Conservation (phyloP, 805 yeast genomes). For the Saccharomycopsis fibuligera region DNA sequence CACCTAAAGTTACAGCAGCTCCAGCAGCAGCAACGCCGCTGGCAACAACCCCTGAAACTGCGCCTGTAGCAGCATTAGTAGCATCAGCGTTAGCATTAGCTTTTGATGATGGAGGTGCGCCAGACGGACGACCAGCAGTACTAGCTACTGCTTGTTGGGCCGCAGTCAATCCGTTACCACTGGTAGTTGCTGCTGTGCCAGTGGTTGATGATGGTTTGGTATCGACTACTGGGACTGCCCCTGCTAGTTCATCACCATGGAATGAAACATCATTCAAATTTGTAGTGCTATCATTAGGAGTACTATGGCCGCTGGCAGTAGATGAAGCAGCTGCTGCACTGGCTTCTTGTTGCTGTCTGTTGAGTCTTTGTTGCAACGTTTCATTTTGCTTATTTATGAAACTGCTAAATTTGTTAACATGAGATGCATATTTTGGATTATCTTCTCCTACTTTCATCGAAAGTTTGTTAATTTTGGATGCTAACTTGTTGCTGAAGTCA, state of each 20-base stretch:
- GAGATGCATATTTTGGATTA: constrained; percentile 9
- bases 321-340: neutral
- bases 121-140: neutral
- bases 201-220: too few relatives aligned
- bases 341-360: too few relatives aligned
- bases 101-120: neutral
- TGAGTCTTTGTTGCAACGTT: constrained; percentile 7
- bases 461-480: constrained; percentile 7
- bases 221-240: neutral
- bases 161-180: neutral
- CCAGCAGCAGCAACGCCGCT: constrained; percentile 2
- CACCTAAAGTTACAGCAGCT: neutral
- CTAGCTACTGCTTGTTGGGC: neutral
- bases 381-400: constrained; percentile 10
- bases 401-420: constrained; percentile 6
- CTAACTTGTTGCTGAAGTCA: constrained; percentile 7
- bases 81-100: neutral
- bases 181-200: neutral
- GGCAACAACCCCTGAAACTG: neutral
- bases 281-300: neutral
- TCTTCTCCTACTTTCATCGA: constrained; percentile 14
- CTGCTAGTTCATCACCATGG: neutral
- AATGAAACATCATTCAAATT: neutral
- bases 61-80: neutral
- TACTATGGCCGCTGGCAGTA: neutral